A percentile compares a stretch with the other conserved stretches of the same genome.
phyloP scores from a whole-genome alignment of 176 grass and related monocot genomes.

The Paspalum vaginatum region DNA sequence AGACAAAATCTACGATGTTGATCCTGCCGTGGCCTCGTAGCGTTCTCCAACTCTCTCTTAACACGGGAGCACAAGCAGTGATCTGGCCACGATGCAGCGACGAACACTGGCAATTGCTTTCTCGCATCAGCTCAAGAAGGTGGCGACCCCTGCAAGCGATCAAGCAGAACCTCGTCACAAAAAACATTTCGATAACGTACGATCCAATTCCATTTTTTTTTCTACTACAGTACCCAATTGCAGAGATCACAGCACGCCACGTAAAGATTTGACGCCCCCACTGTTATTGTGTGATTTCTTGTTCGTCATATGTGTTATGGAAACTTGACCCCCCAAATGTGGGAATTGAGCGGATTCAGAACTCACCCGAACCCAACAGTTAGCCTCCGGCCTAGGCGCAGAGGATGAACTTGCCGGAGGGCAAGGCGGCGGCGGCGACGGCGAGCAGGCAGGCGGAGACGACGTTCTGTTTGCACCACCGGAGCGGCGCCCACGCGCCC shows the following conservation, averaged over 20 bases:
- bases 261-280: not conserved
- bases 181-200: not conserved
- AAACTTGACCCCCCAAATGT: not conserved
- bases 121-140: not conserved
- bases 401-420: constrained; percentile 65
- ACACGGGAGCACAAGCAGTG: constrained; percentile 55
- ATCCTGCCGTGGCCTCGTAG: not conserved
- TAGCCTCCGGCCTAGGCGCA: constrained; percentile 44
- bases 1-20: not conserved
- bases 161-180: not conserved
- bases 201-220: not conserved
- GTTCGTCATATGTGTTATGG: no score
- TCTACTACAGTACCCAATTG: not conserved
- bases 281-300: no score
- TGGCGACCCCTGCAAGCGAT: not conserved
- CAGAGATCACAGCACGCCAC: constrained; percentile 3
- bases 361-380: constrained; percentile 10
- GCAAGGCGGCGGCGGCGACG: constrained; percentile 53
- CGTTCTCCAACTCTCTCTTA: not conserved
- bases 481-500: constrained; percentile 57
- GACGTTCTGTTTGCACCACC: constrained; percentile 70
- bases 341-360: not conserved
- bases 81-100: constrained; percentile 30
- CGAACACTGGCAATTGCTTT: constrained; percentile 4
- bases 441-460: constrained; percentile 68